Evolutionary conservation across 2,329 filamentous ascomycete genomes (phyloP).

Genomic region (Cytospora paraplurivora): DNA sequence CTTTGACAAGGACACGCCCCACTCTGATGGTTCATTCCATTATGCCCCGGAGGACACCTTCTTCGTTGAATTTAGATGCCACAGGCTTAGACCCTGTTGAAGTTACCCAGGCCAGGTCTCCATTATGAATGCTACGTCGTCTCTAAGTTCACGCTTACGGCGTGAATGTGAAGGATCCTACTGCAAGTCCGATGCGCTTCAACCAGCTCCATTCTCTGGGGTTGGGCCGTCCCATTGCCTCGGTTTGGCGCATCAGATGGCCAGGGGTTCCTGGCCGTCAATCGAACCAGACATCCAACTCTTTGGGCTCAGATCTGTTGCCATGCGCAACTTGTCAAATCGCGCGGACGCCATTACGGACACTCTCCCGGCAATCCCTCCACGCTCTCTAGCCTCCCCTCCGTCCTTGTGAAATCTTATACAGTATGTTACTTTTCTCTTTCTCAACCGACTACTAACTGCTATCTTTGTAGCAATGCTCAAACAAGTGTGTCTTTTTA

Average conservation of each 20-base stretch:
- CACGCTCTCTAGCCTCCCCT: neutral
- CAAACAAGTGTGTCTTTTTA: neutral
- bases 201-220: constrained; percentile 12
- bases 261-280: constrained; percentile 18
- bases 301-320: constrained; percentile 13
- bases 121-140: neutral
- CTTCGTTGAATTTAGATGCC: neutral
- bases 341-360: constrained; percentile 5
- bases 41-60: neutral
- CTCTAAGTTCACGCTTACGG: neutral
- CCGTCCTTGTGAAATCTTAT: neutral
- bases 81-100: neutral
- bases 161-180: neutral
- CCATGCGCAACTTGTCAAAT: constrained; percentile 5
- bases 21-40: neutral
- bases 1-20: neutral
- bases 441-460: neutral
- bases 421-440: neutral
- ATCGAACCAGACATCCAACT: constrained; percentile 7
- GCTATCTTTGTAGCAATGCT: neutral
- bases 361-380: neutral
- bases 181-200: constrained; percentile 14
- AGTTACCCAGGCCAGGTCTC: neutral
- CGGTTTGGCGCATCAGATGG: constrained; percentile 22
- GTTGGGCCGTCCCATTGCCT: constrained; percentile 19